A percentile compares a stretch with the other conserved stretches of the same genome.
Evolutionary conservation across 2,329 filamentous ascomycete species (phyloP).

Genomic region (Emmonsiellopsis sp.): DNA sequence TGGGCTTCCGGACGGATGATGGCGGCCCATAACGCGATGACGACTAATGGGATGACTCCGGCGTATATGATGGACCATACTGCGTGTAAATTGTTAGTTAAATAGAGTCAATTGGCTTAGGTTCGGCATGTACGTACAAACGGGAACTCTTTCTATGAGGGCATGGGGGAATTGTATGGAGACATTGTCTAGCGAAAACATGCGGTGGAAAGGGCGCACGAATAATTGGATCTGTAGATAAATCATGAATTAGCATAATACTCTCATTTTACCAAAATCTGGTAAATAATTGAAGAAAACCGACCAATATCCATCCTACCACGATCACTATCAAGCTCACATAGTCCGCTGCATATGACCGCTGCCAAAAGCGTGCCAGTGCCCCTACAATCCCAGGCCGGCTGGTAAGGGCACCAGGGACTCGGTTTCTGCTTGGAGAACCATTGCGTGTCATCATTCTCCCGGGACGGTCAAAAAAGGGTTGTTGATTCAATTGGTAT

Average conservation of each 20-base stretch:
- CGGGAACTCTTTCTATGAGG: constrained; percentile 69
- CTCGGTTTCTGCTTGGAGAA: not conserved
- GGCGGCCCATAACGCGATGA: constrained; percentile 59
- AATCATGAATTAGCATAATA: not conserved
- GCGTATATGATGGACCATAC: constrained; percentile 65
- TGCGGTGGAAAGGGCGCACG: constrained; percentile 80
- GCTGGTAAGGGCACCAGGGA: constrained; percentile 8
- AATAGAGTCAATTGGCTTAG: not conserved
- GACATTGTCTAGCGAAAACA: constrained; percentile 83
- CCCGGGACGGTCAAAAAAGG: not conserved
- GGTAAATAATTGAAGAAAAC: constrained; percentile 5
- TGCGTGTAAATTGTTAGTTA: not conserved
- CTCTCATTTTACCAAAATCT: too few species aligned
- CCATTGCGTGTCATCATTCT: not conserved
- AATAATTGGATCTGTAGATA: constrained; percentile 52
- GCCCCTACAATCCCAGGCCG: constrained; percentile 37
- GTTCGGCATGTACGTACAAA: constrained; percentile 45
- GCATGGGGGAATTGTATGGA: constrained; percentile 82
- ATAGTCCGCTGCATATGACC: constrained; percentile 83
- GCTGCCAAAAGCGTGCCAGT: constrained; percentile 48
- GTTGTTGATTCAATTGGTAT: not conserved
- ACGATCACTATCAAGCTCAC: constrained; percentile 66
- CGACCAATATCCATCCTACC: constrained; percentile 44
- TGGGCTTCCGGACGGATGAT: constrained; percentile 55
- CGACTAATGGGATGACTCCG: constrained; percentile 58